These are phyloP conservation scores for Pseudozyma hubeiensis DNA, from an alignment of 1,284 basidiomycete species.

Conservation along the genomic window DNA sequence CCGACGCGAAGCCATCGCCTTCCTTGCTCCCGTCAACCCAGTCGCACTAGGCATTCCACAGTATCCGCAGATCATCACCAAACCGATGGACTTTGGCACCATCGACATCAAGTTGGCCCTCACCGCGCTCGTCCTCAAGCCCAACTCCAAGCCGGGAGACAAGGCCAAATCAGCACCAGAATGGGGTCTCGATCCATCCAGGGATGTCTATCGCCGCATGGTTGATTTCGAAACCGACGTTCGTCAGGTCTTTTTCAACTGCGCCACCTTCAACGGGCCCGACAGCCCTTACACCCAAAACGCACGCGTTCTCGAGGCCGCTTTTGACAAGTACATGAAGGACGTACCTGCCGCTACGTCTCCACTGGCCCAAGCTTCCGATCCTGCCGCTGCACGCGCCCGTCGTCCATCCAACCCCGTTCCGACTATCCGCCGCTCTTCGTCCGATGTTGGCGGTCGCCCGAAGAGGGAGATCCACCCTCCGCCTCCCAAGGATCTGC, in stretches of 20 bases:
- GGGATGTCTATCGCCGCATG: slow-evolving; percentile 55
- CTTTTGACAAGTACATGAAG: slow-evolving; percentile 85
- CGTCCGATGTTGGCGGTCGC: slow-evolving; percentile 75
- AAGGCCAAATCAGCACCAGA: slow-evolving; percentile 59
- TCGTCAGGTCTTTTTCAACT: slow-evolving; percentile 83
- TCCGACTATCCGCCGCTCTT: slow-evolving; percentile 79
- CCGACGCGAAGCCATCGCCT: slow-evolving; percentile 83
- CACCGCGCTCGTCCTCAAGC: slow-evolving; percentile 57
- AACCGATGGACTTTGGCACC: slow-evolving; percentile 95
- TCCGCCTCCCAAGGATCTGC: slow-evolving; percentile 89
- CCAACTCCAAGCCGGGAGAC: slow-evolving; percentile 54
- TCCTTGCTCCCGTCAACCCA: slow-evolving; percentile 89
- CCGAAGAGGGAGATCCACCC: slow-evolving; percentile 98
- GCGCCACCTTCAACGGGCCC: slow-evolving; percentile 87
- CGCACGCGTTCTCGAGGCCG: slow-evolving; percentile 83
- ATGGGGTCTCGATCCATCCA: slow-evolving; percentile 48
- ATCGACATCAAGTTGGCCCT: slow-evolving; percentile 80
- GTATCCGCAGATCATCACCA: slow-evolving; percentile 86
- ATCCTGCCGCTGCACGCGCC: slow-evolving; percentile 64
- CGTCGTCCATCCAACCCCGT: slow-evolving; percentile 81
- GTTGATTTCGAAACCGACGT: slow-evolving; percentile 63
- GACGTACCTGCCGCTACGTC: slow-evolving; percentile 44
- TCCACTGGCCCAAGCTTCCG: slow-evolving; percentile 66
- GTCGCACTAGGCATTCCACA: slow-evolving; percentile 89
- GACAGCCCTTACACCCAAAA: slow-evolving; percentile 83